Base-by-base conservation (phyloP, 441 rosid genomes). In the Populus hybrid region DNA sequence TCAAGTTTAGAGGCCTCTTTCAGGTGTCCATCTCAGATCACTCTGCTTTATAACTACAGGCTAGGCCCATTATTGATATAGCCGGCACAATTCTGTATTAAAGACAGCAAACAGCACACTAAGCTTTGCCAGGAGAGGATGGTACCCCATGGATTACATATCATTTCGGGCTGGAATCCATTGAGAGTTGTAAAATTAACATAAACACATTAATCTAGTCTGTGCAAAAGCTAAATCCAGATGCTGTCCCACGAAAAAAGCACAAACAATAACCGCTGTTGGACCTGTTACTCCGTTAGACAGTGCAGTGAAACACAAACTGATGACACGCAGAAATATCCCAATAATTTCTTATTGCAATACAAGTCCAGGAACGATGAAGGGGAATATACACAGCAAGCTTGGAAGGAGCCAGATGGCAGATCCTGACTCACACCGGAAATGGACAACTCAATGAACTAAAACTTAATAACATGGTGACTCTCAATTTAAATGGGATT, bases 391-490 rank as follows among this genome's bases (percentile, higher is more conserved):
- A 35, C 34, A 71, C 9, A 12, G 19, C 6, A 40, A 16, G n/a
- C 61, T 53, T 24, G 30, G 7, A 46, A 67, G 12, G 12, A 8
- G 26, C 36, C 57, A 38, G 40, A 57, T 32, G 30, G 42, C 42
- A n/a, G 35, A 28, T 5, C 24, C 21, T 14, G 63, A 32, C 7
- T 6, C 24, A 18, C 42, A 70, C 2, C 4, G 24, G 11, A 28
- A 1, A 42, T 3, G 32, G 26, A 4, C 9, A 79, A 16, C 53
- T 57, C 24, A 57, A 24, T 36, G 19, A 30, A 30, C 32, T 30
- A 30, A 30, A 53, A 70, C 38, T 69, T 14, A 59, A 75, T n/a
- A 53, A 75, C 3, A 68, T 75, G 6, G 69, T 69, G 35, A 76
- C 35, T 69, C 59, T 9, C 42, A 50, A n/a, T 53, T 53, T 34